phyloP scores from a whole-genome alignment of 345 rosid genomes.

The Murraya paniculata region DNA sequence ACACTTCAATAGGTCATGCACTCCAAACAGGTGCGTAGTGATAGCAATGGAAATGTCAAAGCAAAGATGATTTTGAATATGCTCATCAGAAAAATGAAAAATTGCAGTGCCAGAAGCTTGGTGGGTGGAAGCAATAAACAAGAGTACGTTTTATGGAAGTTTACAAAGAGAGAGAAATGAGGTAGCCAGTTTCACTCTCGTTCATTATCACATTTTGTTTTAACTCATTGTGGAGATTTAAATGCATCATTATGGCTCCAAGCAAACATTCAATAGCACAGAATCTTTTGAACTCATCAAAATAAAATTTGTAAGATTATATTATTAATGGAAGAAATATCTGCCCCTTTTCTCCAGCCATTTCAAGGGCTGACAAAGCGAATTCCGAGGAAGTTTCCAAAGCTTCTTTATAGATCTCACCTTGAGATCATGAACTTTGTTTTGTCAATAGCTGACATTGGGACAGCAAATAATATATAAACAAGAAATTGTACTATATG shows the following conservation, averaged over 20 bases:
- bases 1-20: neutral
- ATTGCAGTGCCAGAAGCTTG: conserved; percentile 11
- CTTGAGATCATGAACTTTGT: conserved; percentile 21
- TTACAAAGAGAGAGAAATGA: conserved; percentile 18
- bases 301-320: neutral
- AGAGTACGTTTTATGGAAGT: conserved; percentile 8
- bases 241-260: conserved; percentile 31
- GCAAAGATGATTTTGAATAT: neutral
- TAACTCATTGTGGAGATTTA: conserved; percentile 23
- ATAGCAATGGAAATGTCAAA: neutral
- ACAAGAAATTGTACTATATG: neutral
- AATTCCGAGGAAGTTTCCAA: conserved; percentile 43
- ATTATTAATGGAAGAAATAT: neutral
- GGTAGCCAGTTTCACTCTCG: conserved; percentile 25
- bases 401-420: conserved; percentile 14
- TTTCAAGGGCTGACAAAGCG: conserved; percentile 19
- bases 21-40: conserved; percentile 23
- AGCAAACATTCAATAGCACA: conserved; percentile 50
- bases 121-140: conserved; percentile 46
- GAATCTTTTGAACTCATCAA: conserved; percentile 36
- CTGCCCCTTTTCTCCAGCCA: conserved; percentile 10
- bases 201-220: conserved; percentile 19
- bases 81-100: neutral
- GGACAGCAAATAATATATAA: conserved; percentile 16
- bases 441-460: conserved; percentile 32